These are phyloP conservation scores for Xylaria grammica DNA, from an alignment of 495 filamentous ascomycete species.

Conservation along the genomic window DNA sequence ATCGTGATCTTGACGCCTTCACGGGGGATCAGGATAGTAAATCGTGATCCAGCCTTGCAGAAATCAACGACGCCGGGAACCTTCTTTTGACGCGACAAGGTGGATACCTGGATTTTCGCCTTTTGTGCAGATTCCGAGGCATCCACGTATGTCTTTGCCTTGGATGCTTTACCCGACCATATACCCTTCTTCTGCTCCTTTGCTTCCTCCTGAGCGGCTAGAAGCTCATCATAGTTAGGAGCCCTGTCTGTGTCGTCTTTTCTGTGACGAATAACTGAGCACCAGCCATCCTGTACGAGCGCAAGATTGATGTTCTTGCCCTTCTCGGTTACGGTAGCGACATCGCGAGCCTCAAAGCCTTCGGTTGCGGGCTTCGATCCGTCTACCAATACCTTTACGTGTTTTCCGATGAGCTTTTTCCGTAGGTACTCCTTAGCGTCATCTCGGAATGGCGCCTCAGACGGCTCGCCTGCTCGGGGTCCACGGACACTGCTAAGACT, in stretches of 20 bases:
- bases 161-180: conserved; percentile 85
- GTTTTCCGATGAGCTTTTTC: conserved; percentile 94
- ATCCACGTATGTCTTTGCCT: conserved; percentile 79
- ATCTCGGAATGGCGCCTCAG: conserved; percentile 79
- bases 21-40: conserved; percentile 88
- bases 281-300: conserved; percentile 89
- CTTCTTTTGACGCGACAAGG: conserved; percentile 85
- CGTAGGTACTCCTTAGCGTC: conserved; percentile 96
- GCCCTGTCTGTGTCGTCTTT: conserved; percentile 92
- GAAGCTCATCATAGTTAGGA: conserved; percentile 89
- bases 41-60: conserved; percentile 93
- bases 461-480: conserved; percentile 66
- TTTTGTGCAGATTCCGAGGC: conserved; percentile 92
- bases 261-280: conserved; percentile 90
- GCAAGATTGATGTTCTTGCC: conserved; percentile 85
- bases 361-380: conserved; percentile 90
- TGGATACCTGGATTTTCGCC: conserved; percentile 88
- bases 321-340: conserved; percentile 81
- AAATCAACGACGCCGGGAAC: conserved; percentile 97
- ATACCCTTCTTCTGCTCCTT: conserved; percentile 86
- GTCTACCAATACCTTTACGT: conserved; percentile 84
- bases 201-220: conserved; percentile 86
- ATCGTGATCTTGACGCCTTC: conserved; percentile 95
- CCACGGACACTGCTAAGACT: conserved; percentile 91
- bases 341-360: conserved; percentile 92